Percentiles rank a stretch among this genome's conserved stretches.
Evolutionary conservation across 192 early-diverging fungal genomes (phyloP).

Genomic region (Chytriomyces sp.): DNA sequence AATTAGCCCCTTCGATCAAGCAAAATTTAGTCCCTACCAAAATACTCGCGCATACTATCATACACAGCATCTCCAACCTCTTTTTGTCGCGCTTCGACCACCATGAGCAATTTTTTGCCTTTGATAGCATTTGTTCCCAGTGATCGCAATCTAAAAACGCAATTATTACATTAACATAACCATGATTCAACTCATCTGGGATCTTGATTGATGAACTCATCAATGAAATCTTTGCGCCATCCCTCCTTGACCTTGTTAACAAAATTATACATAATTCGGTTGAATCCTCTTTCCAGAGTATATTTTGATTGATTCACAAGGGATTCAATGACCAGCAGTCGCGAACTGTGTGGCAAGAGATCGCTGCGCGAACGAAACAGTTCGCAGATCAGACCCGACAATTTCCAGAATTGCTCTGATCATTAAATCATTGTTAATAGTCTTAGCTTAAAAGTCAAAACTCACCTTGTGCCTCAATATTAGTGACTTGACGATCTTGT

Average conservation of each 20-base stretch:
- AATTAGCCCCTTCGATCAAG: too few relatives aligned
- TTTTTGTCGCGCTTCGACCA: neutral
- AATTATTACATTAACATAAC: neutral
- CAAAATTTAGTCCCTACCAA: too few relatives aligned
- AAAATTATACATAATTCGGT: neutral
- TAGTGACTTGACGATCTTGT: neutral
- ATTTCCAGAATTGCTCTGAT: neutral
- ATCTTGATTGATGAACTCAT: neutral
- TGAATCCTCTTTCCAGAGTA: neutral
- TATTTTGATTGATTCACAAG: neutral
- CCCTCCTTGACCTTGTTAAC: neutral
- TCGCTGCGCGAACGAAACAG: neutral
- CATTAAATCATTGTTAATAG: neutral
- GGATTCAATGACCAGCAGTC: neutral
- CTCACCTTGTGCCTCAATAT: neutral
- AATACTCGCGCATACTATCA: neutral
- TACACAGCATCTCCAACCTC: neutral
- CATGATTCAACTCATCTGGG: neutral
- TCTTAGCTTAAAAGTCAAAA: neutral
- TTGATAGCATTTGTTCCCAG: too few relatives aligned
- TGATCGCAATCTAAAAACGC: too few relatives aligned
- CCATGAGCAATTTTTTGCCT: neutral
- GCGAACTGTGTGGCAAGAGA: neutral
- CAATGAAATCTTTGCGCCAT: neutral
- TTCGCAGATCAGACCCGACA: neutral